Base-by-base conservation (phyloP, 2,329 filamentous ascomycete genomes). In the Ophiostoma tasmaniense region DNA sequence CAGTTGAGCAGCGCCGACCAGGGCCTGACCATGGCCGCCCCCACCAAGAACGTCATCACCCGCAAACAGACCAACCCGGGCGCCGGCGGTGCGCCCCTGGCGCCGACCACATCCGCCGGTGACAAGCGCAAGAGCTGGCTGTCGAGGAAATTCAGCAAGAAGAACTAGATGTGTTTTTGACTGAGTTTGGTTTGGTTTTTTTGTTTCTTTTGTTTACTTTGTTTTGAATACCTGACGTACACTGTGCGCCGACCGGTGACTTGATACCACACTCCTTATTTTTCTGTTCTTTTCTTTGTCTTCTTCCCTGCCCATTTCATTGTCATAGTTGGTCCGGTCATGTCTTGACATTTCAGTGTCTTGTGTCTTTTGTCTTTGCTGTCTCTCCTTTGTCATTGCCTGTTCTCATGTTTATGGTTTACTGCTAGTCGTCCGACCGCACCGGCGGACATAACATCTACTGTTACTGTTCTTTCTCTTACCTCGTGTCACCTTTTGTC, bases 71-170 rank as follows among this genome's bases (percentile, higher is more conserved):
- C 73, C 35, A 80, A 80, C 70, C 76, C 76, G 4, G 20, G 61
- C 1, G 66, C 55, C 20, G 28, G 73, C 25, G 71, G 76, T 8
- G 50, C 74, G 42, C 73, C 75, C 65, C 76, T 77, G 55, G 61
- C 61, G 22, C 30, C 22, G 28, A 17, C 25, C 22, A 17, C 64
- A 13, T n/a, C 64, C 2, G 64, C 25, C 13, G 39, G 17, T 1
- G 90, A 93, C 71, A 97, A 96, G 83, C 85, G 91, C 73, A 93
- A 93, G 84, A 95, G 93, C 77, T 97, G 93, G 92, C 89, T 98
- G 75, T 87, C 90, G 76, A 87, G 88, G 74, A 85, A 89, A 68
- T 95, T 97, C 78, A 95, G 90, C 83, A 93, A 84, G 76, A 79
- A 79, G 37, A 68, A 71, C 72, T 71, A 68, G 59, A 45, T 61